Percentiles rank a stretch among this genome's conserved stretches.
phyloP scores from a whole-genome alignment of 495 filamentous ascomycete genomes.

The Pyronema omphalodes region DNA sequence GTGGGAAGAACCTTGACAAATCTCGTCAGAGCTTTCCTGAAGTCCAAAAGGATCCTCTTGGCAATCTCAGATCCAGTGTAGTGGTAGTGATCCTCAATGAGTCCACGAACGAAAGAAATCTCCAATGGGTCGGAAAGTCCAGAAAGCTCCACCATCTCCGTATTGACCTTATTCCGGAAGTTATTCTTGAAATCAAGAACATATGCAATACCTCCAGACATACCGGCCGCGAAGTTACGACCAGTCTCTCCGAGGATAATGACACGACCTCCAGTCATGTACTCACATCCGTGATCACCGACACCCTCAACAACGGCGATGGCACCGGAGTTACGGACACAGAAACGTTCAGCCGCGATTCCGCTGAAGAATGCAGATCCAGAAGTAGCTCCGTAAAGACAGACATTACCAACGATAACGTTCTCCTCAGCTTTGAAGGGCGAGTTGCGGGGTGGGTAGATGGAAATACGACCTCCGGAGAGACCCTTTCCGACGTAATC shows the following conservation, averaged over 20 bases:
- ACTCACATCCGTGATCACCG: constrained; percentile 96
- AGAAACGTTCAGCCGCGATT: constrained; percentile 92
- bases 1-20: constrained; percentile 91
- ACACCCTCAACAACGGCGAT: constrained; percentile 94
- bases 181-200: constrained; percentile 83
- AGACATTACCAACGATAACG: constrained; percentile 88
- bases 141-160: constrained; percentile 94
- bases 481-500: constrained; percentile 98
- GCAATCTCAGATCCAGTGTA: constrained; percentile 97
- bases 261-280: constrained; percentile 97
- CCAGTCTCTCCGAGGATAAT: constrained; percentile 79
- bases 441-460: constrained; percentile 86
- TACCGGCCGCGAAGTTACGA: constrained; percentile 98
- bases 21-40: constrained; percentile 75
- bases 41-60: constrained; percentile 90
- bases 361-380: constrained; percentile 97
- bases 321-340: constrained; percentile 92
- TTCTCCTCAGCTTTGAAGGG: constrained; percentile 98
- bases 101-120: constrained; percentile 80
- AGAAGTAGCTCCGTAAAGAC: constrained; percentile 86
- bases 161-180: constrained; percentile 89
- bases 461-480: constrained; percentile 84
- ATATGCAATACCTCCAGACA: constrained; percentile 98
- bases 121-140: constrained; percentile 74
- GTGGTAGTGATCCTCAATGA: constrained; percentile 97